phyloP scores from a whole-genome alignment of 257 asterid species.

The Rhazya stricta region DNA sequence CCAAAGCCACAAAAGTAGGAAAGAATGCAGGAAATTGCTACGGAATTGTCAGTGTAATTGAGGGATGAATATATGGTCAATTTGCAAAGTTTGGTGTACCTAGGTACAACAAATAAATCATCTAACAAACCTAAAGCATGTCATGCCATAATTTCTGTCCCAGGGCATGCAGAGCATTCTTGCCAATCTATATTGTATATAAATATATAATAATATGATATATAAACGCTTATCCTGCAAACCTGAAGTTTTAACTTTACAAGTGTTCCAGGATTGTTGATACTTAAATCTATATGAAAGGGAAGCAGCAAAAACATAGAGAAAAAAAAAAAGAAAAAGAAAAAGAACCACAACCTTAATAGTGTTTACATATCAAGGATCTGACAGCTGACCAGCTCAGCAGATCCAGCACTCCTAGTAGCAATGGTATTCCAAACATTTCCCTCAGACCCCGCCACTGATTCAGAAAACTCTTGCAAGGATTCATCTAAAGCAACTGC shows the following conservation, averaged over 20 bases:
- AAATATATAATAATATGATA: conserved; percentile 9
- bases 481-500: conserved; percentile 33
- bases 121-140: background rate
- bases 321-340: too few species aligned
- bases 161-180: background rate
- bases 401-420: conserved; percentile 47
- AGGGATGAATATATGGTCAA: background rate
- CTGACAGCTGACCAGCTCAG: conserved; percentile 84
- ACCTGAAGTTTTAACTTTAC: background rate
- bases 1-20: background rate
- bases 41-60: background rate
- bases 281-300: conserved; percentile 14
- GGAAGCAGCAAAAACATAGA: conserved; percentile 7
- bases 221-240: conserved; percentile 3
- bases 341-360: conserved; percentile 4
- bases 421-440: conserved; percentile 61
- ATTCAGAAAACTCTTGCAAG: conserved; percentile 36
- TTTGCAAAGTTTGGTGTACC: background rate
- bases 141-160: background rate
- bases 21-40: background rate
- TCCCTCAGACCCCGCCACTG: conserved; percentile 37
- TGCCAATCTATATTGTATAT: conserved; percentile 10
- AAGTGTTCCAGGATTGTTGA: background rate
- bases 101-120: background rate
- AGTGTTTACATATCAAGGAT: conserved; percentile 53